phyloP scores from a whole-genome alignment of 2,329 filamentous ascomycete species.

The Biscogniauxia sp. region DNA sequence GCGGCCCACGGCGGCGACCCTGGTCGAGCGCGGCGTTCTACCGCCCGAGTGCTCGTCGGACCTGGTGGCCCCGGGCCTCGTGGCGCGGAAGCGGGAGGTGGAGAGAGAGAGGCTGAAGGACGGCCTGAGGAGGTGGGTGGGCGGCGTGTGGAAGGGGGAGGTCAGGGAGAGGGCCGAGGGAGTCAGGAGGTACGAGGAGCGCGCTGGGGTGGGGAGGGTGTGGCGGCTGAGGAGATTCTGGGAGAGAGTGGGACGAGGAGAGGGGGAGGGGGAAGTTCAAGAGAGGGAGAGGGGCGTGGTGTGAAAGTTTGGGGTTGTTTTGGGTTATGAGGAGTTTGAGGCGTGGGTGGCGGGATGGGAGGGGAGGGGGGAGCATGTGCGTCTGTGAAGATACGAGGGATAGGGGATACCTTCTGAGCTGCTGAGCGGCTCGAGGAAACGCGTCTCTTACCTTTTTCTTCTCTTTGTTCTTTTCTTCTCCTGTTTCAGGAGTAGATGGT shows the following conservation, averaged over 20 bases:
- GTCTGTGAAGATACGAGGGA: no score
- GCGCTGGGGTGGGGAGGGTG: slow-evolving; percentile 53
- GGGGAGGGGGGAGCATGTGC: no score
- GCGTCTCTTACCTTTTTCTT: no score
- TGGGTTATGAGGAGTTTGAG: not conserved
- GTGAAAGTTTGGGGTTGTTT: not conserved
- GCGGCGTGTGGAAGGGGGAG: slow-evolving; percentile 53
- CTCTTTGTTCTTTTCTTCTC: no score
- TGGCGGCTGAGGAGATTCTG: slow-evolving; percentile 64
- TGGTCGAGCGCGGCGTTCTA: slow-evolving; percentile 64
- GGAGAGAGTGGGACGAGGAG: slow-evolving; percentile 55
- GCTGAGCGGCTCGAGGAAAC: no score
- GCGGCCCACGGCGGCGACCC: slow-evolving; percentile 56
- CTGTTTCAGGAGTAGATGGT: no score
- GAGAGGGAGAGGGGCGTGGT: slow-evolving; percentile 1
- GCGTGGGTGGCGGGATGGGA: no score
- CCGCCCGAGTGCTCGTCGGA: slow-evolving; percentile 58
- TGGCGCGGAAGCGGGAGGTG: slow-evolving; percentile 60
- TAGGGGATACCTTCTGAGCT: no score
- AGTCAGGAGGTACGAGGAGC: slow-evolving; percentile 48
- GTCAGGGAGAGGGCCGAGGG: slow-evolving; percentile 49
- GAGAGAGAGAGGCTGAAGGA: slow-evolving; percentile 69
- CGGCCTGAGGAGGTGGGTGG: slow-evolving; percentile 62
- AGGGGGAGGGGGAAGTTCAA: slow-evolving; percentile 30
- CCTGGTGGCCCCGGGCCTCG: slow-evolving; percentile 56